Evolutionary conservation across 1,284 basidiomycete genomes (phyloP).

Genomic region (Hymenochaete sp.): DNA sequence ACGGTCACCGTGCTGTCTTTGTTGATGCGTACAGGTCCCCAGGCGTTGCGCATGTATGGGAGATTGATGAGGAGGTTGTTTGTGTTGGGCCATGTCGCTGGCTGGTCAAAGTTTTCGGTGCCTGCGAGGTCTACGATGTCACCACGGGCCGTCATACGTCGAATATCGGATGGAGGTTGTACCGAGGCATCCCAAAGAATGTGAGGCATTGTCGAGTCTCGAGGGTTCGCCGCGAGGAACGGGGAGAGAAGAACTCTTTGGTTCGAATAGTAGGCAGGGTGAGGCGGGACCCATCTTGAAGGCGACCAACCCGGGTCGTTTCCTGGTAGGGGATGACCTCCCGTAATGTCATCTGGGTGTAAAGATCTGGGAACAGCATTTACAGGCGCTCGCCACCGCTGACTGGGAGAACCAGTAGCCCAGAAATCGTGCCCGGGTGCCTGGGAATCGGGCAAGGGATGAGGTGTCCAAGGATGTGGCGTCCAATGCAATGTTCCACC

Average conservation of each 20-base stretch:
- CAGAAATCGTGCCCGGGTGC: slow-evolving; percentile 11
- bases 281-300: slow-evolving; percentile 6
- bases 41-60: slow-evolving; percentile 7
- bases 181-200: slow-evolving; percentile 15
- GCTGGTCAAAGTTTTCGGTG: slow-evolving; percentile 8
- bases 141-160: slow-evolving; percentile 13
- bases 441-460: slow-evolving; percentile 13
- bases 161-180: slow-evolving; percentile 8
- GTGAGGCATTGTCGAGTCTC: slow-evolving; percentile 9
- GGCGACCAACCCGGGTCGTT: slow-evolving; percentile 15
- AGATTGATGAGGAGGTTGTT: slow-evolving; percentile 3
- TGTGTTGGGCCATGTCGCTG: slow-evolving; percentile 5
- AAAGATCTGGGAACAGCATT: neutral
- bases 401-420: neutral
- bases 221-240: slow-evolving; percentile 13
- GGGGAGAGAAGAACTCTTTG: neutral
- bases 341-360: slow-evolving; percentile 8
- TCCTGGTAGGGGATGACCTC: slow-evolving; percentile 16
- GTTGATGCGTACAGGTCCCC: slow-evolving; percentile 8
- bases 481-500: slow-evolving; percentile 15
- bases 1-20: slow-evolving; percentile 4
- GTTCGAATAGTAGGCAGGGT: neutral
- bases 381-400: slow-evolving; percentile 8
- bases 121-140: slow-evolving; percentile 11
- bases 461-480: slow-evolving; percentile 16